These are phyloP conservation scores for Acephala macrosclerotiorum DNA, from an alignment of 2,329 filamentous ascomycete species.

Conservation along the genomic window DNA sequence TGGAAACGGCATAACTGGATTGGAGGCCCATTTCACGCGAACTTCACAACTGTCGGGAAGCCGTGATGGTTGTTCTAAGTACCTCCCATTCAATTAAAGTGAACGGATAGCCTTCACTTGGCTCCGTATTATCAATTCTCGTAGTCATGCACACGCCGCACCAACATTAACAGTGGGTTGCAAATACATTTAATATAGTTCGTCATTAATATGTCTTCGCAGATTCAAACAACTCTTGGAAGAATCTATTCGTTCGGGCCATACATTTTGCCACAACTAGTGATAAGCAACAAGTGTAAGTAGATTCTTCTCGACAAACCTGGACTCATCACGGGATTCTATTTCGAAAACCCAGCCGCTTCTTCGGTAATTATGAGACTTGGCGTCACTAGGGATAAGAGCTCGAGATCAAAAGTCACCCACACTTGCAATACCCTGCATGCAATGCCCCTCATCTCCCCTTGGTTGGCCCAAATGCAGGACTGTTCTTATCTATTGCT, in stretches of 20 bases:
- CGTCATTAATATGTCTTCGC: conserved; percentile 14
- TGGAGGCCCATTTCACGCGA: conserved; percentile 26
- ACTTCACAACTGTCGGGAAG: conserved; percentile 22
- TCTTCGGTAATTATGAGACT: conserved; percentile 19
- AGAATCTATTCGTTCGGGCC: conserved; percentile 23
- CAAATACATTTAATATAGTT: not conserved
- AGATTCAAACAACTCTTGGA: conserved; percentile 25
- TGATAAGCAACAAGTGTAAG: conserved; percentile 15
- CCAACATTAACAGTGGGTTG: conserved; percentile 19
- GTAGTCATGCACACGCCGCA: conserved; percentile 18
- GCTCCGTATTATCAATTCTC: conserved; percentile 22
- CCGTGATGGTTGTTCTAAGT: conserved; percentile 14
- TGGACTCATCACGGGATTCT: conserved; percentile 25
- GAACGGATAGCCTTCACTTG: conserved; percentile 28
- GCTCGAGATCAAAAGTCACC: not conserved
- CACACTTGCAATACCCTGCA: conserved; percentile 11
- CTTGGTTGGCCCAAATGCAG: conserved; percentile 12
- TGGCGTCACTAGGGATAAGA: conserved; percentile 14
- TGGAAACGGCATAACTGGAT: conserved; percentile 19
- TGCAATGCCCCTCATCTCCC: conserved; percentile 9
- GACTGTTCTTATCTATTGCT: conserved; percentile 27
- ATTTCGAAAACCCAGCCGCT: conserved; percentile 19
- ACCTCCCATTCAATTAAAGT: conserved; percentile 18
- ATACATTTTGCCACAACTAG: conserved; percentile 19
- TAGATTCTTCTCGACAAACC: conserved; percentile 23